phyloP scores from a whole-genome alignment of 2,329 filamentous ascomycete species.

The Zymoseptoria ardabiliae region DNA sequence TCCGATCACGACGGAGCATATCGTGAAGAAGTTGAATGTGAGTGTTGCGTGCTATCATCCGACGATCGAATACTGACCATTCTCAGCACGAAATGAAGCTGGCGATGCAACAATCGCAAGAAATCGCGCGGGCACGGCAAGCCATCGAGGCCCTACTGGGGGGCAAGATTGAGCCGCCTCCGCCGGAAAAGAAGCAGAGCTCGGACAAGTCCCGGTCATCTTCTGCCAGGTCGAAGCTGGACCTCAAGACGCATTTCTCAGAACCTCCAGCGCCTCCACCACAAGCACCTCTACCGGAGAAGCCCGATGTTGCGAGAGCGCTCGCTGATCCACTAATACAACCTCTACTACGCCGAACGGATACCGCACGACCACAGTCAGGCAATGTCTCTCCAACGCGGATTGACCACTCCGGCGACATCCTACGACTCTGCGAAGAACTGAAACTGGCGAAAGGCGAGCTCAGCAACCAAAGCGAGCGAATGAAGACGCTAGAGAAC shows the following conservation, averaged over 20 bases:
- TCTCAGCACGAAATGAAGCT: constrained; percentile 78
- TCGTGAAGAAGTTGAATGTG: constrained; percentile 80
- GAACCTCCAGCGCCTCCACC: constrained; percentile 90
- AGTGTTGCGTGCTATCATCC: constrained; percentile 31
- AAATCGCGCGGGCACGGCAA: constrained; percentile 72
- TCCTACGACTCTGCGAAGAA: constrained; percentile 76
- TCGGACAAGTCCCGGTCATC: constrained; percentile 38
- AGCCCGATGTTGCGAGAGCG: constrained; percentile 62
- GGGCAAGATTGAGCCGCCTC: constrained; percentile 48
- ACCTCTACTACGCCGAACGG: constrained; percentile 64
- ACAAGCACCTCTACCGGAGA: constrained; percentile 86
- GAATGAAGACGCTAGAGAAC: constrained; percentile 74
- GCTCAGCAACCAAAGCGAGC: constrained; percentile 71
- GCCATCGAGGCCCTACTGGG: constrained; percentile 71
- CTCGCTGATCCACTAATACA: constrained; percentile 40
- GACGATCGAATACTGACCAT: constrained; percentile 18
- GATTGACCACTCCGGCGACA: constrained; percentile 59
- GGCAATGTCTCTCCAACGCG: constrained; percentile 53
- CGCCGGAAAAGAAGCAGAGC: constrained; percentile 43
- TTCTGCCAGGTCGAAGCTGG: constrained; percentile 56
- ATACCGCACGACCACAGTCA: constrained; percentile 62
- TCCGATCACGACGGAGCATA: constrained; percentile 86
- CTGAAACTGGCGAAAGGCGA: constrained; percentile 78
- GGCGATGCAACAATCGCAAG: constrained; percentile 78
- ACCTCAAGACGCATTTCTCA: constrained; percentile 77